phyloP scores from a whole-genome alignment of 2,329 filamentous ascomycete genomes.

The Penicillium capsulatum region DNA sequence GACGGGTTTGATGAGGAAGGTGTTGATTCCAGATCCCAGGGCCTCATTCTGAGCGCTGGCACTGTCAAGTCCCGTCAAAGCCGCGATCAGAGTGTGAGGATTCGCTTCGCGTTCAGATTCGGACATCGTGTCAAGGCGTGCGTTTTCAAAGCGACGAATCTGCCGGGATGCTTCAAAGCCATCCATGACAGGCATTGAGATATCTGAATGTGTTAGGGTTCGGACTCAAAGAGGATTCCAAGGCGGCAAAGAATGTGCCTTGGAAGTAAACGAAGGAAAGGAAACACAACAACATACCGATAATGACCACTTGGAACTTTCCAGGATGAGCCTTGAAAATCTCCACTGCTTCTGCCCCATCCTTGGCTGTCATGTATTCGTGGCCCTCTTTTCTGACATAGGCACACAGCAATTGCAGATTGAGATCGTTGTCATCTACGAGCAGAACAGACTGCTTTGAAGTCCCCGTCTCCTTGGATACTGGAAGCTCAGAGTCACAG shows the following conservation, averaged over 20 bases:
- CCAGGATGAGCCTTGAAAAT: constrained; percentile 14
- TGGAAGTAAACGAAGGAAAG: too few relatives aligned
- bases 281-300: constrained; percentile 10
- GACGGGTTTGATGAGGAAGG: constrained; percentile 34
- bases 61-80: constrained; percentile 31
- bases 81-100: constrained; percentile 21
- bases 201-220: constrained; percentile 26
- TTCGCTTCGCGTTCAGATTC: constrained; percentile 1
- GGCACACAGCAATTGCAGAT: constrained; percentile 33
- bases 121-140: constrained; percentile 5
- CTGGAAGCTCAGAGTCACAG: too few relatives aligned
- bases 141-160: constrained; percentile 27
- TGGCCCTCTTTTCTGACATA: constrained; percentile 29
- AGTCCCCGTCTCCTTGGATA: constrained; percentile 23
- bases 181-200: constrained; percentile 38
- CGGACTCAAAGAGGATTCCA: too few relatives aligned
- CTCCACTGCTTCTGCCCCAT: constrained; percentile 35
- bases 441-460: constrained; percentile 23
- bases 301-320: constrained; percentile 8
- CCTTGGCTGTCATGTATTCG: constrained; percentile 29
- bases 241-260: too few relatives aligned
- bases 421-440: constrained; percentile 39
- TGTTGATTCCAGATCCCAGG: constrained; percentile 29
- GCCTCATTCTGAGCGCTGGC: constrained; percentile 31
- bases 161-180: constrained; percentile 29